phyloP scores from a whole-genome alignment of 192 early-diverging fungal species.

The Backusella tarrabulga region DNA sequence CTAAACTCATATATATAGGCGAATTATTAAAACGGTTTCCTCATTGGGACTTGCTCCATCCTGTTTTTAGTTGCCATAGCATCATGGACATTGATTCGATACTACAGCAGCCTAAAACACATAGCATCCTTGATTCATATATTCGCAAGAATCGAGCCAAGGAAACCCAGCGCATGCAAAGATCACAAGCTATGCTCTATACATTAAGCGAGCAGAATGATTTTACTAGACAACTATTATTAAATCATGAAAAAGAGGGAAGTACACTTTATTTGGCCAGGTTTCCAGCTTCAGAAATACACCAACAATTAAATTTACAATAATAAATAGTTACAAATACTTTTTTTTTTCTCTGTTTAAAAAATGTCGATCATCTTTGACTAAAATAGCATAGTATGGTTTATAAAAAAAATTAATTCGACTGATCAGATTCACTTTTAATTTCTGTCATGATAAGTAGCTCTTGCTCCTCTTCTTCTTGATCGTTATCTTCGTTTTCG shows the following conservation, averaged over 20 bases:
- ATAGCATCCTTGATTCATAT: constrained; percentile 3
- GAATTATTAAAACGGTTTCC: constrained; percentile 14
- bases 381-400: not conserved
- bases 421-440: not conserved
- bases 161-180: constrained; percentile 23
- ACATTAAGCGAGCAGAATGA: constrained; percentile 13
- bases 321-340: not conserved
- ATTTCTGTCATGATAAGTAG: not conserved
- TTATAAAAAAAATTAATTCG: not conserved
- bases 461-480: constrained; percentile 22
- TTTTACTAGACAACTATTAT: not conserved
- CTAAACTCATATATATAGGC: not conserved
- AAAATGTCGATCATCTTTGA: constrained; percentile 4
- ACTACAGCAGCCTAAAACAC: constrained; percentile 1
- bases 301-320: constrained; percentile 3
- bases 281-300: constrained; percentile 2
- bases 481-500: constrained; percentile 20
- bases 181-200: constrained; percentile 22
- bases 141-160: constrained; percentile 15
- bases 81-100: constrained; percentile 3
- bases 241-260: not conserved
- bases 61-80: not conserved
- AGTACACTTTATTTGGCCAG: not conserved
- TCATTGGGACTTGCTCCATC: not conserved
- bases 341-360: not conserved